Evolutionary conservation across 2,329 filamentous ascomycete species (phyloP).

Genomic region (Ophiostoma novo-ulmi): DNA sequence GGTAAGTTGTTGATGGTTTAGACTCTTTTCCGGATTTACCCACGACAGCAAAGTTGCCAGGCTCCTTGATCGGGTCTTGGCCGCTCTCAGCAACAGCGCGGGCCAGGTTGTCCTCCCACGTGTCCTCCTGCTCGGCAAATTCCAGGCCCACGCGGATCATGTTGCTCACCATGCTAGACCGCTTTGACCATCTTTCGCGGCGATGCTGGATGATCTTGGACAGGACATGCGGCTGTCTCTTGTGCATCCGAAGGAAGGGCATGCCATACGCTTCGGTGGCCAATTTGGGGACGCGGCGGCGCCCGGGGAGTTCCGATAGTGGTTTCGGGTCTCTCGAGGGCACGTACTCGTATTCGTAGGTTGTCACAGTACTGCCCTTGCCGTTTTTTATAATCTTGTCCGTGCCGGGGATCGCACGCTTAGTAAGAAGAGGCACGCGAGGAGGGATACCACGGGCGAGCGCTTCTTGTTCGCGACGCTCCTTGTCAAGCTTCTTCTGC

Average conservation of each 20-base stretch:
- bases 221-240: constrained; percentile 58
- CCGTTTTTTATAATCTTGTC: constrained; percentile 22
- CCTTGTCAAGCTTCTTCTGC: background rate
- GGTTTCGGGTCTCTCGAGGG: constrained; percentile 46
- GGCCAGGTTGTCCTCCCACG: constrained; percentile 43
- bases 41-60: background rate
- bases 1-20: constrained; percentile 30
- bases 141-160: constrained; percentile 38
- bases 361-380: background rate
- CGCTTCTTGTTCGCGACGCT: background rate
- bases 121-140: constrained; percentile 40
- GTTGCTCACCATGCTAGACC: constrained; percentile 37
- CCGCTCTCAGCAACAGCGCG: constrained; percentile 30
- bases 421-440: constrained; percentile 29
- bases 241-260: constrained; percentile 61
- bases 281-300: constrained; percentile 55
- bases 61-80: background rate
- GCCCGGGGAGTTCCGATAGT: constrained; percentile 40
- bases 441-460: constrained; percentile 28
- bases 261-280: constrained; percentile 48
- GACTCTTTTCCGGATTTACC: too few species aligned
- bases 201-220: constrained; percentile 54
- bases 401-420: constrained; percentile 27
- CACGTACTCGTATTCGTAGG: constrained; percentile 40
- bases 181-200: constrained; percentile 40